phyloP scores from a whole-genome alignment of 2,329 filamentous ascomycete species.

The Fusarium globosum region DNA sequence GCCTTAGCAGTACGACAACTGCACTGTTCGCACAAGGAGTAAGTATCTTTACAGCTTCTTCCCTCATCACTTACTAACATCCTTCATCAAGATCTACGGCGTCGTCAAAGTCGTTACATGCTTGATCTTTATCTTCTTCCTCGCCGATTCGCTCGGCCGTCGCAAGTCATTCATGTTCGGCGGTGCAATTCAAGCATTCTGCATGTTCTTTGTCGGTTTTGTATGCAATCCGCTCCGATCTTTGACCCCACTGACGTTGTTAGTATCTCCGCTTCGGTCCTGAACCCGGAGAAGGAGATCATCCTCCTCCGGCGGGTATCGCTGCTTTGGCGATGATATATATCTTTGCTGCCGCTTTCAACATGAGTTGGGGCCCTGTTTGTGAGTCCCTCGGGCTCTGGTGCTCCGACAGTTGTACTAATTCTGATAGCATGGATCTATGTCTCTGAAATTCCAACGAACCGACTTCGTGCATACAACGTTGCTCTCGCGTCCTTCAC shows the following conservation, averaged over 20 bases:
- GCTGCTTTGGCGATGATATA: constrained; percentile 70
- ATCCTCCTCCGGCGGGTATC: constrained; percentile 56
- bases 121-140: constrained; percentile 69
- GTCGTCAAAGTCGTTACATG: constrained; percentile 74
- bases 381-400: constrained; percentile 56
- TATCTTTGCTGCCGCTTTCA: constrained; percentile 71
- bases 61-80: accelerated
- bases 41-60: accelerated
- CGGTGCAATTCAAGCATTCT: constrained; percentile 43
- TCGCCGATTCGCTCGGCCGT: constrained; percentile 72
- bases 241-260: not conserved
- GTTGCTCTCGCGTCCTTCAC: constrained; percentile 70
- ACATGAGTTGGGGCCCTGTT: constrained; percentile 71
- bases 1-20: constrained; percentile 61
- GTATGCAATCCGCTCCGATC: not conserved
- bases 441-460: constrained; percentile 71
- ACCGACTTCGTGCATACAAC: constrained; percentile 67
- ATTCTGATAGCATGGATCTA: constrained; percentile 51
- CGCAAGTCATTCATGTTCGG: constrained; percentile 50
- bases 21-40: constrained; percentile 75
- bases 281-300: constrained; percentile 48
- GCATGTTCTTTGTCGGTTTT: constrained; percentile 71
- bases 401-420: not conserved
- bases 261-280: constrained; percentile 64
- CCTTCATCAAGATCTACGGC: constrained; percentile 58